These are phyloP conservation scores for Chenopodium suecicum DNA, from an alignment of 148 eudicot genomes.

Conservation along the genomic window DNA sequence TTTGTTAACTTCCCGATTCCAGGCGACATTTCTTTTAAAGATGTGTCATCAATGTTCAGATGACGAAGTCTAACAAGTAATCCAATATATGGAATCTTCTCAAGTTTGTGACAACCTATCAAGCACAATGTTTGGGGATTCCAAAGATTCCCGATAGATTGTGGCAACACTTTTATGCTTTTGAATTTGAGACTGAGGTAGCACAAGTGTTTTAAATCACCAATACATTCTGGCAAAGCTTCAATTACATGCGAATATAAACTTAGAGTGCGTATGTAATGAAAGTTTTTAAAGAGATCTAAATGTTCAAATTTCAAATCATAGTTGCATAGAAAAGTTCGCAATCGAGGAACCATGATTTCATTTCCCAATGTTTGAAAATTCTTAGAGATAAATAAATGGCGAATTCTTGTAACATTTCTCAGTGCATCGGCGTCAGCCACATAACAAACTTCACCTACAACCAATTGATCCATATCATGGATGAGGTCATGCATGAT, in stretches of 20 bases:
- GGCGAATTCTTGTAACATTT: background rate
- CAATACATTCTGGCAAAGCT: background rate
- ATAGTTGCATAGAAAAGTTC: background rate
- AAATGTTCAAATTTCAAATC: background rate
- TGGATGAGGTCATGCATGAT: slow-evolving; percentile 13
- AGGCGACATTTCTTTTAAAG: background rate
- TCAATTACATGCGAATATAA: background rate
- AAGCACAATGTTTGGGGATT: slow-evolving; percentile 13
- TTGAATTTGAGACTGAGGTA: slow-evolving; percentile 10
- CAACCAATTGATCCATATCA: slow-evolving; percentile 18
- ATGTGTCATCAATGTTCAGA: background rate
- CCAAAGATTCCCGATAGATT: background rate
- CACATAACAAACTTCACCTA: background rate
- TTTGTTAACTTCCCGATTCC: slow-evolving; percentile 14
- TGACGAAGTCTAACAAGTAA: background rate
- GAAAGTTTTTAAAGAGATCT: background rate
- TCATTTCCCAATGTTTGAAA: background rate
- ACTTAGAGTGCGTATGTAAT: background rate
- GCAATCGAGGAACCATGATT: background rate
- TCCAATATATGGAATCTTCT: background rate
- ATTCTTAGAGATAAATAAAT: background rate
- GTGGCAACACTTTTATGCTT: background rate
- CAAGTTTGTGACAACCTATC: background rate
- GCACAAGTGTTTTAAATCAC: slow-evolving; percentile 4
- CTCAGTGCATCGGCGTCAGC: too few species aligned